These are phyloP conservation scores for Calonectria multiphialidica DNA, from an alignment of 2,329 filamentous ascomycete genomes.

Conservation along the genomic window DNA sequence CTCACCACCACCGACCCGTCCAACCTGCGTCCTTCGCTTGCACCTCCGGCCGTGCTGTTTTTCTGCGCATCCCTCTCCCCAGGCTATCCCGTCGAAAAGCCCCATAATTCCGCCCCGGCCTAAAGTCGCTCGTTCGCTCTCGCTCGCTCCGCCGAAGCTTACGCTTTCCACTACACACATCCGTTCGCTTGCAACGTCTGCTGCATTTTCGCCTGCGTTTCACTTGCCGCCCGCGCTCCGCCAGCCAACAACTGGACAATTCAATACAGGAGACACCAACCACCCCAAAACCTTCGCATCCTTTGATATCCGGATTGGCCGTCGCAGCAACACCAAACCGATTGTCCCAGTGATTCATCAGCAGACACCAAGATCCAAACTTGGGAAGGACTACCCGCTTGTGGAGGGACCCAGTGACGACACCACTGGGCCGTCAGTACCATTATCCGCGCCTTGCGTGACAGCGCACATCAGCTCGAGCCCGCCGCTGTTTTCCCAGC, in stretches of 20 bases:
- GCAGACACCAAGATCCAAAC: neutral
- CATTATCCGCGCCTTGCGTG: slow-evolving; percentile 1
- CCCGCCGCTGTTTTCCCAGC: slow-evolving; percentile 8
- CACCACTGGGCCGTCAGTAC: slow-evolving; percentile 14
- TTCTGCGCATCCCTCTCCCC: neutral
- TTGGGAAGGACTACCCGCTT: neutral
- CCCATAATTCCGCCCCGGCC: slow-evolving; percentile 21
- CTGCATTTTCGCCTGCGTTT: slow-evolving; percentile 22
- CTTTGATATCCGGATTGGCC: neutral
- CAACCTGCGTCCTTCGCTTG: neutral
- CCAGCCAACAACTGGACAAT: slow-evolving; percentile 5
- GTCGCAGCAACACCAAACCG: neutral
- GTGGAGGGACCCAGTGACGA: slow-evolving; percentile 19
- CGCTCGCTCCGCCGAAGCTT: slow-evolving; percentile 17
- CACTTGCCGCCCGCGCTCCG: slow-evolving; percentile 22
- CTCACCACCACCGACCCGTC: neutral
- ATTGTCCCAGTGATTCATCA: neutral
- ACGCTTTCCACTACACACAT: slow-evolving; percentile 8
- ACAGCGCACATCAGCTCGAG: slow-evolving; percentile 17
- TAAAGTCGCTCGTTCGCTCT: slow-evolving; percentile 25
- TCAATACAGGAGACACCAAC: neutral
- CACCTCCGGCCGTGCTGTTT: neutral
- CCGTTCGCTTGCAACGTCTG: slow-evolving; percentile 18
- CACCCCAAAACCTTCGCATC: neutral
- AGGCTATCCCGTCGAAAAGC: slow-evolving; percentile 9